Evolutionary conservation across 2,329 filamentous ascomycete species (phyloP).

Genomic region (Aureobasidium sp.): DNA sequence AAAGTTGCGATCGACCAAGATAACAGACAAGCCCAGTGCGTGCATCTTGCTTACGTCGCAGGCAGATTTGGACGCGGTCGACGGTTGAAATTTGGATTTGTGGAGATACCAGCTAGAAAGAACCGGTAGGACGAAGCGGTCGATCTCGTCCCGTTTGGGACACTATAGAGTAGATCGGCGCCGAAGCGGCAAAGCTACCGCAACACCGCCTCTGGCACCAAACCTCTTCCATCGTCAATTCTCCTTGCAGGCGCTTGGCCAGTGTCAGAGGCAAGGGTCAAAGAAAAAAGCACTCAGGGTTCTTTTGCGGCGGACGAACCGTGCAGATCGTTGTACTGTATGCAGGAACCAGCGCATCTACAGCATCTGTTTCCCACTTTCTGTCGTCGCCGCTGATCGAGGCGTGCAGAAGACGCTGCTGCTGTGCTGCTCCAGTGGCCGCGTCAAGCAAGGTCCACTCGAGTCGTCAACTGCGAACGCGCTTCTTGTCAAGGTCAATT

Average conservation of each 20-base stretch:
- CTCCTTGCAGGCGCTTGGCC: constrained; percentile 11
- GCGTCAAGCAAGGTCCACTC: constrained; percentile 8
- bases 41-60: constrained; percentile 2
- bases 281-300: constrained; percentile 9
- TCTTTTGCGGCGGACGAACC: constrained; percentile 9
- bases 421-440: neutral
- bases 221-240: constrained; percentile 10
- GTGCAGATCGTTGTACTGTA: constrained; percentile 2
- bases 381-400: neutral
- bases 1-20: constrained; percentile 10
- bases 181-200: constrained; percentile 5
- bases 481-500: neutral
- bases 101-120: constrained; percentile 3
- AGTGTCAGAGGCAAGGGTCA: constrained; percentile 10
- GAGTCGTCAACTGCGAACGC: neutral
- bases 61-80: neutral
- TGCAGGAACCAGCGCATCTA: constrained; percentile 5
- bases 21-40: neutral
- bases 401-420: neutral
- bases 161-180: neutral
- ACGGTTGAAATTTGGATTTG: constrained; percentile 7
- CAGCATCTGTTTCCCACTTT: constrained; percentile 3
- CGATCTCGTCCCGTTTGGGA: constrained; percentile 2
- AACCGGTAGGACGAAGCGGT: neutral
- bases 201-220: constrained; percentile 3